A percentile compares a stretch with the other conserved stretches of the same genome.
Conservation (phyloP, 768 basidiomycete genomes). For the Trametes cubensis region DNA sequence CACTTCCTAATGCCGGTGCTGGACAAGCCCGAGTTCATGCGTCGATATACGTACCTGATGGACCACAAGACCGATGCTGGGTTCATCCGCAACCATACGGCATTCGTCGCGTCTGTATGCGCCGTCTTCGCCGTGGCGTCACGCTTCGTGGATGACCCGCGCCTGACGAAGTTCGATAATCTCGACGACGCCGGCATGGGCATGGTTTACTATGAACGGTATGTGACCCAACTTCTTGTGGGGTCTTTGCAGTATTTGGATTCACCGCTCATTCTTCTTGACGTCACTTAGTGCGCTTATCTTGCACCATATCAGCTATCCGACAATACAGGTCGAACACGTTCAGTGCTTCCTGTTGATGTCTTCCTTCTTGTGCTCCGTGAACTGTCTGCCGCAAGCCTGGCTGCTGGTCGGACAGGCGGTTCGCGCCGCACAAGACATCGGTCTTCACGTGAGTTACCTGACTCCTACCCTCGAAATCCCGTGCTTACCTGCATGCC, state of each 20-base stretch:
- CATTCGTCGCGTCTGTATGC: slow-evolving; percentile 82
- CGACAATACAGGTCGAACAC: slow-evolving; percentile 81
- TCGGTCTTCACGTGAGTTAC: slow-evolving; percentile 83
- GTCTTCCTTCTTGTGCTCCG: slow-evolving; percentile 88
- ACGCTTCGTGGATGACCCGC: slow-evolving; percentile 73
- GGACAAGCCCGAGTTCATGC: slow-evolving; percentile 82
- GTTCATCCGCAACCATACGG: slow-evolving; percentile 61
- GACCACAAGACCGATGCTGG: slow-evolving; percentile 57
- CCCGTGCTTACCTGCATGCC: slow-evolving; percentile 19
- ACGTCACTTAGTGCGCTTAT: slow-evolving; percentile 68
- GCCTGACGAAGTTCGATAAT: slow-evolving; percentile 57
- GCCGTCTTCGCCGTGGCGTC: slow-evolving; percentile 91
- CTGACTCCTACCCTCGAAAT: slow-evolving; percentile 8
- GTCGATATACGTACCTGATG: slow-evolving; percentile 74
- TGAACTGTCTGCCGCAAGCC: slow-evolving; percentile 92
- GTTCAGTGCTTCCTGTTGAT: slow-evolving; percentile 90
- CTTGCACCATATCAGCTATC: slow-evolving; percentile 89
- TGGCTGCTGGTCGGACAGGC: slow-evolving; percentile 94
- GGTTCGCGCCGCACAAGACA: slow-evolving; percentile 85
- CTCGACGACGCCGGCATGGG: slow-evolving; percentile 83
- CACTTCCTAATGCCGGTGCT: slow-evolving; percentile 89
- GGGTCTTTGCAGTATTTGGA: slow-evolving; percentile 3
- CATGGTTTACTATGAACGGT: slow-evolving; percentile 90
- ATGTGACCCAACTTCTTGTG: slow-evolving; percentile 30
- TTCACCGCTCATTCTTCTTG: neutral